These are phyloP conservation scores for Pleomassaria siparia DNA, from an alignment of 2,329 filamentous ascomycete genomes.

Conservation along the genomic window DNA sequence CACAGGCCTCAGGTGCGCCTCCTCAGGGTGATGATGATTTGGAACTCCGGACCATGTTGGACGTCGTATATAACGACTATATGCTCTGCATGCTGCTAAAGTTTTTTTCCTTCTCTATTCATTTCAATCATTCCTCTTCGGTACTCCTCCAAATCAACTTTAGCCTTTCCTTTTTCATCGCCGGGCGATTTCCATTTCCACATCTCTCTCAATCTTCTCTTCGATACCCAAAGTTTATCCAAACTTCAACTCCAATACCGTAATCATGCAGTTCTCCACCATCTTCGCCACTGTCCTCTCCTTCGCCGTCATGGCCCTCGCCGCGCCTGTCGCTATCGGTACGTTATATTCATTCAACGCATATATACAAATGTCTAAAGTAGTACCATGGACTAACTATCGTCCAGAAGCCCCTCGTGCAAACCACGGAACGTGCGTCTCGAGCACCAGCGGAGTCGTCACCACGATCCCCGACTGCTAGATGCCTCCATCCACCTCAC, in stretches of 20 bases:
- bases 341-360: no score
- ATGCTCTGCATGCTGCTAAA: no score
- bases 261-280: conserved; percentile 37
- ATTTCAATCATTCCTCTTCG: conserved; percentile 9
- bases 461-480: conserved; percentile 30
- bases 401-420: conserved; percentile 29
- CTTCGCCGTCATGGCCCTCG: conserved; percentile 37
- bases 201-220: conserved; percentile 9
- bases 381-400: no score
- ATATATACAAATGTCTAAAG: no score
- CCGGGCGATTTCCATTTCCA: conserved; percentile 31
- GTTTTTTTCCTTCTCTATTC: conserved; percentile 9
- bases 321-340: conserved; percentile 28
- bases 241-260: neutral
- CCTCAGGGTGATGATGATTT: neutral
- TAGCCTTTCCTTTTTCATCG: conserved; percentile 27
- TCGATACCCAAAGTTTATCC: conserved; percentile 1
- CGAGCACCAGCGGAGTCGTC: conserved; percentile 17
- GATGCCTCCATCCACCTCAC: conserved; percentile 2
- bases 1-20: neutral
- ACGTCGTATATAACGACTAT: conserved; percentile 28
- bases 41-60: conserved; percentile 7
- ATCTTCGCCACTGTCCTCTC: conserved; percentile 36
- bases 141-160: conserved; percentile 9
- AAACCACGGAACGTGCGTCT: conserved; percentile 43